These are phyloP conservation scores for Barbatosphaeria neglecta DNA, from an alignment of 495 filamentous ascomycete genomes.

Conservation along the genomic window DNA sequence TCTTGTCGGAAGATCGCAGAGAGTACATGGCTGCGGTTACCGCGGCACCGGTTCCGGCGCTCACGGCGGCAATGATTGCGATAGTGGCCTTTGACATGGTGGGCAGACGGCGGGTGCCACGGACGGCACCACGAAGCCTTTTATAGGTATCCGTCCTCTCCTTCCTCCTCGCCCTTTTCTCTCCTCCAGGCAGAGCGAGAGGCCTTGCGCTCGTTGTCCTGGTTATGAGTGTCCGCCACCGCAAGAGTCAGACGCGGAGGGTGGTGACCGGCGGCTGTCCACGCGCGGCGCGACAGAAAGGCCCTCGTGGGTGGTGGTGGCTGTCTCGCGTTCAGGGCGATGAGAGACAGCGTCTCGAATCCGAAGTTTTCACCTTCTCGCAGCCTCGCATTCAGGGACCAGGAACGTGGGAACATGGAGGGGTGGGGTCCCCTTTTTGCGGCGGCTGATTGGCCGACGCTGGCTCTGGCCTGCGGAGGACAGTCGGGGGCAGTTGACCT, in stretches of 20 bases:
- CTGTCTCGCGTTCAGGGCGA: background rate
- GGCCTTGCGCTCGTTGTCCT: no score
- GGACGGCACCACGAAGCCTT: constrained; percentile 4
- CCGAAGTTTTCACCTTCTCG: no score
- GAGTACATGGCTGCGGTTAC: constrained; percentile 65
- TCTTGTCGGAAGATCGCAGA: constrained; percentile 39
- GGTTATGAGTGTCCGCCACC: no score
- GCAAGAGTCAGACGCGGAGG: background rate
- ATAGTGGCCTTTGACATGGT: constrained; percentile 80
- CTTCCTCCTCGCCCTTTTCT: background rate
- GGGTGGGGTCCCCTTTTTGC: no score
- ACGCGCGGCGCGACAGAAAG: background rate
- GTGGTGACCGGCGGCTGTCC: background rate
- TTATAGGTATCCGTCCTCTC: no score
- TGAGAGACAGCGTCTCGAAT: background rate
- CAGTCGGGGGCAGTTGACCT: no score
- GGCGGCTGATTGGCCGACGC: no score
- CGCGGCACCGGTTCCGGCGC: constrained; percentile 80
- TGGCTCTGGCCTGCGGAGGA: no score
- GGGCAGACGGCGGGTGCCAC: constrained; percentile 4
- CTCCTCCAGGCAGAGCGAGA: background rate
- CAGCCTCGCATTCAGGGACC: no score
- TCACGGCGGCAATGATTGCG: constrained; percentile 77
- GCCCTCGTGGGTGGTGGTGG: background rate
- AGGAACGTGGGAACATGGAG: no score